phyloP scores from a whole-genome alignment of 2,329 filamentous ascomycete species.

The Diaporthe ilicicola region DNA sequence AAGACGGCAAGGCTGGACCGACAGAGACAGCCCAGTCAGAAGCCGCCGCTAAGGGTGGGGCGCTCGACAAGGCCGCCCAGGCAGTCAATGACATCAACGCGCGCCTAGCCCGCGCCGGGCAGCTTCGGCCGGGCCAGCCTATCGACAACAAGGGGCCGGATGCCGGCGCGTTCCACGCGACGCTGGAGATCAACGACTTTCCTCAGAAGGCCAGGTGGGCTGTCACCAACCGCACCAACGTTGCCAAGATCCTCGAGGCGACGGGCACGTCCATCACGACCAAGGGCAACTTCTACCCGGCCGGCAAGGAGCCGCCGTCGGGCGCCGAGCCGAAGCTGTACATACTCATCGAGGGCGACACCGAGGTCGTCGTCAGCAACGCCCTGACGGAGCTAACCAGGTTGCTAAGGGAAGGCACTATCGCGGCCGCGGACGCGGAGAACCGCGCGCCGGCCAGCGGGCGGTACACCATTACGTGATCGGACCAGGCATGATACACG shows the following conservation, averaged over 20 bases:
- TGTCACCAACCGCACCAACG: constrained; percentile 97
- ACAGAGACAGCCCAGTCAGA: constrained; percentile 42
- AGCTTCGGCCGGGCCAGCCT: constrained; percentile 89
- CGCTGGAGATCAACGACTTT: constrained; percentile 98
- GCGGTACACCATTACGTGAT: constrained; percentile 84
- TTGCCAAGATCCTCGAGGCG: constrained; percentile 95
- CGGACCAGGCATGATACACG: not conserved
- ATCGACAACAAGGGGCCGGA: constrained; percentile 99
- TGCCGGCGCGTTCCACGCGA: constrained; percentile 95
- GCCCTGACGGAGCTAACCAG: constrained; percentile 91
- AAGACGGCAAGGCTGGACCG: constrained; percentile 42
- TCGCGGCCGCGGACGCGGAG: constrained; percentile 88
- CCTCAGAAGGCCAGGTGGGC: constrained; percentile 98
- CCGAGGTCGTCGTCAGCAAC: constrained; percentile 88
- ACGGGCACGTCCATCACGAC: constrained; percentile 97
- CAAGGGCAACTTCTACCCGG: constrained; percentile 88
- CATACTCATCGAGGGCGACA: constrained; percentile 97
- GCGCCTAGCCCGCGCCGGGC: constrained; percentile 87
- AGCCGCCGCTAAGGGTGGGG: constrained; percentile 59
- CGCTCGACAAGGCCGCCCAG: constrained; percentile 87
- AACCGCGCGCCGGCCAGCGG: constrained; percentile 80
- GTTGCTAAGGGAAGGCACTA: constrained; percentile 87
- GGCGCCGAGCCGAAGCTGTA: constrained; percentile 92
- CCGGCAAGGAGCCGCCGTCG: constrained; percentile 80
- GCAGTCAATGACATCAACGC: constrained; percentile 91